Evolutionary conservation across 2,329 filamentous ascomycete genomes (phyloP), one percentile per base, ranked within the genome.

Genomic region (Tolypocladium sp.): DNA sequence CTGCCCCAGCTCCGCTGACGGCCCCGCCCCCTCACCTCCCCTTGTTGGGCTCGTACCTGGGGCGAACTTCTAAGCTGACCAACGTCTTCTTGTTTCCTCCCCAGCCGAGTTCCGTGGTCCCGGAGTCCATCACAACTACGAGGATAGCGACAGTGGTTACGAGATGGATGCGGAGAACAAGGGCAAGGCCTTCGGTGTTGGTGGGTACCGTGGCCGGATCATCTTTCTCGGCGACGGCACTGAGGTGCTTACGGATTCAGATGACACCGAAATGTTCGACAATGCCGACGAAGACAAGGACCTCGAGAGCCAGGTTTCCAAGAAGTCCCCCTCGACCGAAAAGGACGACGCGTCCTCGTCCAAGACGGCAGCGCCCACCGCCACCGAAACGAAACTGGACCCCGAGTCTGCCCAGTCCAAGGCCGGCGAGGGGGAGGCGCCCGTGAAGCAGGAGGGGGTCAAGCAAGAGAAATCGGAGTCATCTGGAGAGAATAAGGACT

Each of bases 191-290:
- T 88, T 89, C 70, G 84, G 85, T 64, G 77, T 84, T 67, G 79
- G 86, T 74, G 88, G 87, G 72, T 89, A 88, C 73, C 85, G 85
- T 73, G 91, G 92, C 67, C 87, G 92, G 68, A 92, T 97, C 74
- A 97, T 97, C 74, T 87, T 96, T 72, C 84, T 99, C 67, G 92
- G 93, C 66, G 92, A 97, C 79, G 94, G 93, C 69, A 96, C 91
- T 69, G 92, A 97, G 79, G 86, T 96, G 72, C 81, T 92, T 70
- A 91, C 91, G 66, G 91, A 94, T 75, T 89, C 89, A 72, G 87
- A 92, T 74, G 92, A 97, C 71, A 86, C 89, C 64, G 92, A 96
- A 69, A 93, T 96, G 87, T 96, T 97, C 76, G 91, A 97, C 74
- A 88, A 92, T 70, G 74, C 78, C 68, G 89, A 91, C 71, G 91